Evolutionary conservation across 805 yeast species (phyloP).

Genomic region (Ogataea zsoltii): DNA sequence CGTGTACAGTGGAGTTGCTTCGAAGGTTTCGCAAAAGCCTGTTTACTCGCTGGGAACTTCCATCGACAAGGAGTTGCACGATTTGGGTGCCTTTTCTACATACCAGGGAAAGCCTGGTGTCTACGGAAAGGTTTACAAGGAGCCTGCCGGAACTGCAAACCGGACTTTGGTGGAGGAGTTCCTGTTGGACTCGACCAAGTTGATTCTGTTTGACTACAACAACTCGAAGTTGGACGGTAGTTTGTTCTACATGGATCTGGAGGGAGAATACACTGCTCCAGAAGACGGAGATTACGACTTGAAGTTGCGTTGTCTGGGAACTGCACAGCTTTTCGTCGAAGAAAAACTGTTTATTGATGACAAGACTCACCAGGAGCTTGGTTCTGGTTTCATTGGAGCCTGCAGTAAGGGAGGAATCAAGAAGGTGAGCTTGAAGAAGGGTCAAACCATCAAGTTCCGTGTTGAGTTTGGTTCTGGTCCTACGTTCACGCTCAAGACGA

Average conservation of each 20-base stretch:
- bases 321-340: slow-evolving; percentile 44
- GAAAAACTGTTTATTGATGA: slow-evolving; percentile 46
- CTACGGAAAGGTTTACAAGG: slow-evolving; percentile 29
- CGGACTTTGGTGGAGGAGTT: slow-evolving; percentile 33
- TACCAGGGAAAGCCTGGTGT: slow-evolving; percentile 30
- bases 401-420: slow-evolving; percentile 18
- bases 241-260: slow-evolving; percentile 41
- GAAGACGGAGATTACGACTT: slow-evolving; percentile 41
- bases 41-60: slow-evolving; percentile 39
- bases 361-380: slow-evolving; percentile 41
- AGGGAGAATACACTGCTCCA: slow-evolving; percentile 39
- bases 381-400: slow-evolving; percentile 43
- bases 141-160: slow-evolving; percentile 26
- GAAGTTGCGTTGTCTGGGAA: slow-evolving; percentile 43
- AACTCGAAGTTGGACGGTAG: slow-evolving; percentile 20
- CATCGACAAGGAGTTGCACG: slow-evolving; percentile 17
- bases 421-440: slow-evolving; percentile 33
- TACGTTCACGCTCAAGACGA: slow-evolving; percentile 30
- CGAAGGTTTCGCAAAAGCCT: slow-evolving; percentile 26
- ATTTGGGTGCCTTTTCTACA: slow-evolving; percentile 19
- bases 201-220: slow-evolving; percentile 27
- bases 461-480: slow-evolving; percentile 46
- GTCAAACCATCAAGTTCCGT: slow-evolving; percentile 36
- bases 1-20: slow-evolving; percentile 19
- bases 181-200: slow-evolving; percentile 17